Evolutionary conservation across 129 eudicot genomes (phyloP).

Genomic region (Flaveria ramosissima): DNA sequence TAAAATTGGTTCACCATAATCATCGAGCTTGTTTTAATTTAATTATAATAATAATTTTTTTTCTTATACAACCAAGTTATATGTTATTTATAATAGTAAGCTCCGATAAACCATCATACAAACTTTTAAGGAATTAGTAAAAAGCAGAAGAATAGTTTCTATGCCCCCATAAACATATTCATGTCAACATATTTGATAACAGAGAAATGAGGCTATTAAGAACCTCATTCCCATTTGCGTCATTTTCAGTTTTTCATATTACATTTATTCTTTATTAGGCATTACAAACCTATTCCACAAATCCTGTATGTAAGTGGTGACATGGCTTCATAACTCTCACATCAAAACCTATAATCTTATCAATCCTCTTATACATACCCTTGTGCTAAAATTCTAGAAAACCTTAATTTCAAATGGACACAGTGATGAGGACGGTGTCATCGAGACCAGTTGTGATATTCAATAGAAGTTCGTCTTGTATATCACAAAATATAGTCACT

Average conservation of each 20-base stretch:
- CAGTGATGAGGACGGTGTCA: slow-evolving; percentile 56
- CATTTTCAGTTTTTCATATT: slow-evolving; percentile 15
- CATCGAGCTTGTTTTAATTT: neutral
- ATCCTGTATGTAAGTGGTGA: slow-evolving; percentile 39
- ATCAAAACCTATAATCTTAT: slow-evolving; percentile 22
- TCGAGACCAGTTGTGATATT: slow-evolving; percentile 79
- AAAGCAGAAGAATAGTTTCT: slow-evolving; percentile 17
- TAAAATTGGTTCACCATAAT: slow-evolving; percentile 3
- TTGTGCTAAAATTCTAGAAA: neutral
- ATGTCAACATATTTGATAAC: slow-evolving; percentile 26
- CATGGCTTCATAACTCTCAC: slow-evolving; percentile 27
- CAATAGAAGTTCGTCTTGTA: slow-evolving; percentile 67
- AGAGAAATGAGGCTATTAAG: slow-evolving; percentile 30
- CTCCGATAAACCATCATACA: neutral
- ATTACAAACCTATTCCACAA: slow-evolving; percentile 26
- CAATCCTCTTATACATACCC: slow-evolving; percentile 13
- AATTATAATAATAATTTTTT: neutral
- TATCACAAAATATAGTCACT: slow-evolving; percentile 67
- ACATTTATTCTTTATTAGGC: slow-evolving; percentile 29
- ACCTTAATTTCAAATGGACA: slow-evolving; percentile 43
- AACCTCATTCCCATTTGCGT: slow-evolving; percentile 21
- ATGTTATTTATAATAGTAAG: neutral
- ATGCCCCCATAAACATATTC: neutral
- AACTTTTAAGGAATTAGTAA: neutral
- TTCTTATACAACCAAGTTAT: neutral